phyloP scores from a whole-genome alignment of 805 yeast species.

The Priceomyces melissophilus region DNA sequence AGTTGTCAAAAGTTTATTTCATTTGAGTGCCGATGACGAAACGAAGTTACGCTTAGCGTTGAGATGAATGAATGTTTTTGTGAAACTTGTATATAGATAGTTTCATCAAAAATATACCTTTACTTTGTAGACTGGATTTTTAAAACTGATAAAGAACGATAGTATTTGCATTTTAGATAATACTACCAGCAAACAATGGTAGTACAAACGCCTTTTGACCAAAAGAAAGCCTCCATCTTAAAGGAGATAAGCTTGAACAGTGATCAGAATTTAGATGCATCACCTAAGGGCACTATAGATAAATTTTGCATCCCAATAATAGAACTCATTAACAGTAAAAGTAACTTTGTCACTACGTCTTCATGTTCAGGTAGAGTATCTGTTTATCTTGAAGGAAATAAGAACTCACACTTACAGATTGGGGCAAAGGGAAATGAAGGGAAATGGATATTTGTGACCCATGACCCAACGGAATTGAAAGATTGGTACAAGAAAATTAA shows the following conservation, averaged over 20 bases:
- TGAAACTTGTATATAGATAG: slow-evolving; percentile 3
- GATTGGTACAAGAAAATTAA: slow-evolving; percentile 45
- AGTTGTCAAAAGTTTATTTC: slow-evolving; percentile 72
- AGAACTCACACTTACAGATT: slow-evolving; percentile 38
- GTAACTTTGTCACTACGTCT: slow-evolving; percentile 78
- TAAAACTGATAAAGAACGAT: neutral
- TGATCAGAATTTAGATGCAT: slow-evolving; percentile 52
- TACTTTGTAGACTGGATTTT: neutral
- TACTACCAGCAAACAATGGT: neutral
- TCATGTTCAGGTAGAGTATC: slow-evolving; percentile 87
- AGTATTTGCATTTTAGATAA: neutral
- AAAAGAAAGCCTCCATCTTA: slow-evolving; percentile 56
- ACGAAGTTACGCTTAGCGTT: slow-evolving; percentile 61
- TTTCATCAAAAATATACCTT: neutral
- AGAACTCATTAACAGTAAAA: slow-evolving; percentile 56
- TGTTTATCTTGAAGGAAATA: slow-evolving; percentile 74
- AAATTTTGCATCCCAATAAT: slow-evolving; percentile 70
- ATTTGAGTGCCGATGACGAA: slow-evolving; percentile 69
- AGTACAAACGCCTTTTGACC: slow-evolving; percentile 58
- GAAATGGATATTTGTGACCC: slow-evolving; percentile 77
- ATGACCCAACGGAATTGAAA: slow-evolving; percentile 47
- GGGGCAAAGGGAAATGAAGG: slow-evolving; percentile 90
- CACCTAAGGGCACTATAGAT: slow-evolving; percentile 89
- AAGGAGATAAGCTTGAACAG: slow-evolving; percentile 47
- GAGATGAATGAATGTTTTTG: slow-evolving; percentile 18